phyloP scores from a whole-genome alignment of 345 rosid species.

The Populus tremula region DNA sequence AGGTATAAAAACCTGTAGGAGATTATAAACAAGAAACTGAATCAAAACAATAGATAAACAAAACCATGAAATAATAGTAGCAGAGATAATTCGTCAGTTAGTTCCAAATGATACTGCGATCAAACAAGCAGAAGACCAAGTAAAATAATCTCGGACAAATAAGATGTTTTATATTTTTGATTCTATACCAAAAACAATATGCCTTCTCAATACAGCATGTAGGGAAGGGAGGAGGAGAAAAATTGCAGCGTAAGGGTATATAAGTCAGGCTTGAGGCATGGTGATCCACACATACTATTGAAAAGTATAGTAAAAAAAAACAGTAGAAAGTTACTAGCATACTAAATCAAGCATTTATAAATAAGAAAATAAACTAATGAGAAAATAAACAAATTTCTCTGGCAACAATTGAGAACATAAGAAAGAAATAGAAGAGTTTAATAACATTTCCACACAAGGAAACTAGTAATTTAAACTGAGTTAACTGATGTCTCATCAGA shows the following conservation, averaged over 20 bases:
- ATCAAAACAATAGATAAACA: background rate
- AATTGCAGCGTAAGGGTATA: background rate
- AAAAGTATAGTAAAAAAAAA: background rate
- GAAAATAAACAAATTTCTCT: too few relatives aligned
- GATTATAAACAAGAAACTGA: background rate
- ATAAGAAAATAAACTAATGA: too few relatives aligned
- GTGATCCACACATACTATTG: background rate
- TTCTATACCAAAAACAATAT: background rate
- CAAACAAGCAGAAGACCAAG: background rate
- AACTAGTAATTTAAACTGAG: too few relatives aligned
- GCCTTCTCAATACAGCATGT: background rate
- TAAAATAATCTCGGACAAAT: background rate
- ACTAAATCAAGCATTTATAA: too few relatives aligned
- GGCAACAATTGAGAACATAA: too few relatives aligned
- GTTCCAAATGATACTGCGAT: background rate
- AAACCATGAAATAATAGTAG: background rate
- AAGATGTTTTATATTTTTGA: background rate
- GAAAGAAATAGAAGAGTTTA: too few relatives aligned
- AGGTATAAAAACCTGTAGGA: slow-evolving; percentile 42
- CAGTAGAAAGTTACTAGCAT: background rate
- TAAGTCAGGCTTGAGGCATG: background rate
- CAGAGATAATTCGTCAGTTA: background rate
- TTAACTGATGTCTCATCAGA: too few relatives aligned
- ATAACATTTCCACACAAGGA: too few relatives aligned
- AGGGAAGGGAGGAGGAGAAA: background rate